Conservation (phyloP, 306 rosid species). For the Citrullus amarus region DNA sequence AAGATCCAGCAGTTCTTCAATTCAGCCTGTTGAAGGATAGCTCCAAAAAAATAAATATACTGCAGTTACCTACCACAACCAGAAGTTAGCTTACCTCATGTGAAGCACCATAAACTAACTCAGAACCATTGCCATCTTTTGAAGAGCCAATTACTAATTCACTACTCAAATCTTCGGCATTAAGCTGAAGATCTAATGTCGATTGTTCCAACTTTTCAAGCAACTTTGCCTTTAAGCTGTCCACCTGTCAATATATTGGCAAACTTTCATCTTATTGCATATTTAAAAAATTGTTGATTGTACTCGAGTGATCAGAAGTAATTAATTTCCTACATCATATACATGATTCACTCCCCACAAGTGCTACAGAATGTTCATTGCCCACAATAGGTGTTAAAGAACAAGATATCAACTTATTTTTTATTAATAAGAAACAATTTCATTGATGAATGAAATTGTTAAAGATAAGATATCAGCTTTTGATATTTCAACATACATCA, state of each 20-base stretch:
- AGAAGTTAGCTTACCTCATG: constrained; percentile 48
- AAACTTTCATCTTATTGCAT: constrained; percentile 19
- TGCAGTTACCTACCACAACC: background rate
- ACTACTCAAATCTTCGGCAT: constrained; percentile 37
- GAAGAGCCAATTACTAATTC: constrained; percentile 25
- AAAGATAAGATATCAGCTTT: background rate
- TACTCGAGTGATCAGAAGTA: background rate
- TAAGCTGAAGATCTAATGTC: constrained; percentile 45
- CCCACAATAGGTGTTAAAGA: background rate
- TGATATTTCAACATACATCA: background rate
- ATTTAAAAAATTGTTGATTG: background rate
- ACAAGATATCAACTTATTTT: background rate
- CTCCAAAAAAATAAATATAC: constrained; percentile 1
- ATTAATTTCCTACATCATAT: background rate
- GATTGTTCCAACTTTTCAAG: constrained; percentile 83
- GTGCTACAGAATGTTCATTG: background rate
- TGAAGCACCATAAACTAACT: constrained; percentile 29
- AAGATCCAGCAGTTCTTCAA: background rate
- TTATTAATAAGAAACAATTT: no score
- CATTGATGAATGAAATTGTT: no score
- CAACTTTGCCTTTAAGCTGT: constrained; percentile 61
- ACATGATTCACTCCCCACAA: background rate
- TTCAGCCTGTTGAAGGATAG: background rate
- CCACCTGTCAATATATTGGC: constrained; percentile 49
- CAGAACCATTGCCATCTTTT: constrained; percentile 15